phyloP scores from a whole-genome alignment of 2,329 filamentous ascomycete species.

The Sphaerulina populicola region DNA sequence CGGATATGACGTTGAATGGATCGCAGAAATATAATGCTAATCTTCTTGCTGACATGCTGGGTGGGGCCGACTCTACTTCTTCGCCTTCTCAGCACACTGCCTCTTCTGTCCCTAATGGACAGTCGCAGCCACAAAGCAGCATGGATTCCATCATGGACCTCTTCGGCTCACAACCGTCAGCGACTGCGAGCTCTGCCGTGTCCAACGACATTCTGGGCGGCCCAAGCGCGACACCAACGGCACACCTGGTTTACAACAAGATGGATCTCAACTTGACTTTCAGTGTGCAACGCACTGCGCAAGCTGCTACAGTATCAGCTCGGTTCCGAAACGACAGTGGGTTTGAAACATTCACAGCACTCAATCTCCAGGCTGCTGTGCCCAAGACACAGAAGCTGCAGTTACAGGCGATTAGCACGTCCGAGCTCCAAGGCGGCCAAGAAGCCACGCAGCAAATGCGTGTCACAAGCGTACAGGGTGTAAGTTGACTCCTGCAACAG shows the following conservation, averaged over 20 bases:
- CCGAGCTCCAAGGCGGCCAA: conserved; percentile 64
- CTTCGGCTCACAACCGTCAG: conserved; percentile 48
- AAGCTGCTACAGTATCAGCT: conserved; percentile 71
- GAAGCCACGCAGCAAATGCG: conserved; percentile 90
- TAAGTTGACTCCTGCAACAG: conserved; percentile 49
- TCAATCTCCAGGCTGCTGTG: conserved; percentile 87
- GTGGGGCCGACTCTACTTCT: conserved; percentile 50
- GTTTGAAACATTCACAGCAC: conserved; percentile 57
- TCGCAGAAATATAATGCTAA: conserved; percentile 66
- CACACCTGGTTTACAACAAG: conserved; percentile 71
- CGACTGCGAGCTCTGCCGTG: conserved; percentile 29
- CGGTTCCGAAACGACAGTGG: conserved; percentile 64
- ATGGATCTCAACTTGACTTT: conserved; percentile 76
- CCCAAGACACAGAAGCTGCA: conserved; percentile 94
- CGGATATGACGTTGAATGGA: conserved; percentile 48
- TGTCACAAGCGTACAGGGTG: conserved; percentile 73
- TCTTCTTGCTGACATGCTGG: conserved; percentile 83
- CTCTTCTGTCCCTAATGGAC: conserved; percentile 21
- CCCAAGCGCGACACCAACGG: conserved; percentile 37
- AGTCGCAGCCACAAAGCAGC: conserved; percentile 30
- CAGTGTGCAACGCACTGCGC: conserved; percentile 72
- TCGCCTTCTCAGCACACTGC: conserved; percentile 41
- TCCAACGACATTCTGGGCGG: conserved; percentile 39
- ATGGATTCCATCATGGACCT: conserved; percentile 76
- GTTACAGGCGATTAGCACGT: conserved; percentile 76